These are phyloP conservation scores for Boletus rubescentipes DNA, from an alignment of 768 basidiomycete genomes.

Conservation along the genomic window DNA sequence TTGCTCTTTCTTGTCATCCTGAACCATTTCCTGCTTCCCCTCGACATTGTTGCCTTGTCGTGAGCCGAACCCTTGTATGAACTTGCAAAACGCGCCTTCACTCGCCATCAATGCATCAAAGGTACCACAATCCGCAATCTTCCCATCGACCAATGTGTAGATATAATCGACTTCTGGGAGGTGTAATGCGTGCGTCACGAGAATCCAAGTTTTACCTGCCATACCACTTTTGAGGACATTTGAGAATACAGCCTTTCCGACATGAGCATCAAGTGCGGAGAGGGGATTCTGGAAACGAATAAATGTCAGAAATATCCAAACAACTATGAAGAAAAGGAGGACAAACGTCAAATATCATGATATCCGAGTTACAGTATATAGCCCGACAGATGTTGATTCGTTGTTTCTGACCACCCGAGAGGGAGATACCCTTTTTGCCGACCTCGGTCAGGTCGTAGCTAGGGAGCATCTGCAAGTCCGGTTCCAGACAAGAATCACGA, in stretches of 20 bases:
- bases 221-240: conserved; percentile 71
- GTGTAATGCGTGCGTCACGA: conserved; percentile 91
- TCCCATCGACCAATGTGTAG: conserved; percentile 73
- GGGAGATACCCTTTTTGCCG: conserved; percentile 83
- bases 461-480: conserved; percentile 75
- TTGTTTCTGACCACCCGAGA: conserved; percentile 82
- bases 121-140: conserved; percentile 77
- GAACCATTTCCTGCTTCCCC: conserved; percentile 32
- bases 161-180: conserved; percentile 87
- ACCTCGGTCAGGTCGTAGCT: conserved; percentile 84
- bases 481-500: conserved; percentile 72
- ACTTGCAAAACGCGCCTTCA: conserved; percentile 69
- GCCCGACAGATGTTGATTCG: conserved; percentile 84
- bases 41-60: conserved; percentile 45
- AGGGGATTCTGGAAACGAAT: conserved; percentile 61
- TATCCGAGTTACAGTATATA: conserved; percentile 82
- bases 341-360: conserved; percentile 77
- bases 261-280: conserved; percentile 88
- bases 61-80: conserved; percentile 77
- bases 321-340: background rate
- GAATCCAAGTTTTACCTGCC: conserved; percentile 72
- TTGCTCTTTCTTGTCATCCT: conserved; percentile 36
- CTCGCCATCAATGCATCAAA: conserved; percentile 67
- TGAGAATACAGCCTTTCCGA: conserved; percentile 84
- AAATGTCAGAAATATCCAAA: background rate